Percentiles rank a stretch among this genome's conserved stretches.
Conservation (phyloP, 495 filamentous ascomycete species). For the Podospora anserina region DNA sequence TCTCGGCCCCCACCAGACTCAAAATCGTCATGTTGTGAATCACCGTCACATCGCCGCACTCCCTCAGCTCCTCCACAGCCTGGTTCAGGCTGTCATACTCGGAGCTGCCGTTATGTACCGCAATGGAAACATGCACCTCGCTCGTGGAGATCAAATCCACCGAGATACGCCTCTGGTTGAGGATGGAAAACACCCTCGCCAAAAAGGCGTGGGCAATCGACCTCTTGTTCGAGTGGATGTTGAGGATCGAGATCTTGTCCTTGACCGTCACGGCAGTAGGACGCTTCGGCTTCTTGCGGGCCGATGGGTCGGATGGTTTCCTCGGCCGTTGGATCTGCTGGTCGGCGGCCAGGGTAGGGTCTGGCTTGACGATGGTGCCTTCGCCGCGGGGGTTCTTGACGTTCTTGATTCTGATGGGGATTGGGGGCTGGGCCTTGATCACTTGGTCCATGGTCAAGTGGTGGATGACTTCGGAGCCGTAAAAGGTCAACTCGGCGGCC, state of each 20-base stretch:
- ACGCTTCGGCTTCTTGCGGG: conserved; percentile 40
- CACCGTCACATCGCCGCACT: conserved; percentile 81
- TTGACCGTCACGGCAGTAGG: conserved; percentile 97
- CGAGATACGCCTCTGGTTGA: conserved; percentile 73
- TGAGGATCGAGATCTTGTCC: conserved; percentile 85
- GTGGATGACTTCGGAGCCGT: conserved; percentile 94
- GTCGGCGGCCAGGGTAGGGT: conserved; percentile 43
- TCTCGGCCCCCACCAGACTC: conserved; percentile 83
- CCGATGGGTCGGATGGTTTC: conserved; percentile 41
- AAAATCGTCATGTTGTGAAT: conserved; percentile 87
- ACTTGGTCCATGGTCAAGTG: conserved; percentile 99
- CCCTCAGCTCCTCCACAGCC: conserved; percentile 62
- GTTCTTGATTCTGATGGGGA: conserved; percentile 97
- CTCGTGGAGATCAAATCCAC: conserved; percentile 92
- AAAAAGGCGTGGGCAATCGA: conserved; percentile 78
- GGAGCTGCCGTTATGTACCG: conserved; percentile 74
- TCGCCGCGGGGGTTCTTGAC: conserved; percentile 87
- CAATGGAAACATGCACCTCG: conserved; percentile 95
- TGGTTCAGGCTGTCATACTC: conserved; percentile 61
- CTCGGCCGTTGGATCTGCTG: conserved; percentile 46
- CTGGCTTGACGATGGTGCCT: conserved; percentile 80
- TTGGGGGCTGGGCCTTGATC: conserved; percentile 75
- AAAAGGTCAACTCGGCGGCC: conserved; percentile 87
- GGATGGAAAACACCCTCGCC: conserved; percentile 80
- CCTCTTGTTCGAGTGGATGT: conserved; percentile 90